A percentile compares a stretch with the other conserved stretches of the same genome.
These are phyloP conservation scores for Lipomyces yamadae DNA, from an alignment of 805 yeast species.

Conservation along the genomic window DNA sequence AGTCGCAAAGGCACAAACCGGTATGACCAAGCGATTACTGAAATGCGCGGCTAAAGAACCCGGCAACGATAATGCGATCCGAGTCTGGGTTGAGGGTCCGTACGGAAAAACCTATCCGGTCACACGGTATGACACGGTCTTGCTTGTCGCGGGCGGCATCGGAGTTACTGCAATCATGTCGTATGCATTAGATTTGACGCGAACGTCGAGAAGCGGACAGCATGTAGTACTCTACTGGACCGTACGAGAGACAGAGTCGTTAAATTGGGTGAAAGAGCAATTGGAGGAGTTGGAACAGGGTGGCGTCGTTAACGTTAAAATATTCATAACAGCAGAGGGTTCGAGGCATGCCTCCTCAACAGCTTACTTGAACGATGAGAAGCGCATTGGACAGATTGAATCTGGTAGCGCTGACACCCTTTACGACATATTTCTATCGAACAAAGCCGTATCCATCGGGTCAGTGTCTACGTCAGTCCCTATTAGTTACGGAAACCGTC, in stretches of 20 bases:
- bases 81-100: slow-evolving; percentile 59
- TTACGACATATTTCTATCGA: background rate
- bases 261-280: slow-evolving; percentile 18
- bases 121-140: slow-evolving; percentile 52
- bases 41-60: background rate
- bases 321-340: slow-evolving; percentile 9
- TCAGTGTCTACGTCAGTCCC: background rate
- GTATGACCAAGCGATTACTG: slow-evolving; percentile 18
- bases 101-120: slow-evolving; percentile 59
- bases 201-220: slow-evolving; percentile 9
- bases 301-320: slow-evolving; percentile 14
- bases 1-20: slow-evolving; percentile 17
- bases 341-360: background rate
- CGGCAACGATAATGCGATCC: slow-evolving; percentile 2
- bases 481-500: slow-evolving; percentile 22
- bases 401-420: background rate
- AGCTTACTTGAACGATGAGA: background rate
- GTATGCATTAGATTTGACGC: slow-evolving; percentile 7
- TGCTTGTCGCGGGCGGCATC: slow-evolving; percentile 64
- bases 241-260: slow-evolving; percentile 2
- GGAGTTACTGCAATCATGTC: slow-evolving; percentile 34
- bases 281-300: slow-evolving; percentile 16
- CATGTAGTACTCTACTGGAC: slow-evolving; percentile 17
- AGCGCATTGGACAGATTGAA: background rate
- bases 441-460: background rate